Percentiles rank a stretch among this genome's conserved stretches.
Evolutionary conservation across 2,329 filamentous ascomycete species (phyloP).

Genomic region (Fusarium sp.): DNA sequence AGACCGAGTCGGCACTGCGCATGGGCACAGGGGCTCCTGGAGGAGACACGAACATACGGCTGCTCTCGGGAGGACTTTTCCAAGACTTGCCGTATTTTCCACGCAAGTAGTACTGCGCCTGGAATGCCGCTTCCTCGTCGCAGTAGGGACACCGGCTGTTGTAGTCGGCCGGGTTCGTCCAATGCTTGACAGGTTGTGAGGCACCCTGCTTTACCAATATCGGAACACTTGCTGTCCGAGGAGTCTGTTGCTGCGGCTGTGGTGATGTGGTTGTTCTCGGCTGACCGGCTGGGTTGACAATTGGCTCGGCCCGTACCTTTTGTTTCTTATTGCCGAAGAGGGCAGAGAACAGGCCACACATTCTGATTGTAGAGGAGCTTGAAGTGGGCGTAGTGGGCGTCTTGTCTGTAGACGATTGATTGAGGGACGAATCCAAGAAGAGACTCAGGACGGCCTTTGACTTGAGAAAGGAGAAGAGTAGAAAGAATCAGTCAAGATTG

Average conservation of each 20-base stretch:
- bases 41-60: background rate
- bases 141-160: background rate
- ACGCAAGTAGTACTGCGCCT: background rate
- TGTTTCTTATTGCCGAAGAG: background rate
- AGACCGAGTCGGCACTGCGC: background rate
- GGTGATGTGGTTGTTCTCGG: background rate
- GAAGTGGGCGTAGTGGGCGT: no score
- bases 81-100: background rate
- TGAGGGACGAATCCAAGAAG: background rate
- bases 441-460: background rate
- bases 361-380: background rate
- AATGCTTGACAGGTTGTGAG: background rate
- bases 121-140: background rate
- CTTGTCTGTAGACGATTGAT: background rate
- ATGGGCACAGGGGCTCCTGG: background rate
- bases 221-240: background rate
- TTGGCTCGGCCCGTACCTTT: background rate
- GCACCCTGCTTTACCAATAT: background rate
- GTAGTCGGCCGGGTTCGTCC: background rate
- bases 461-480: background rate
- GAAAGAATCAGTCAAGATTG: background rate
- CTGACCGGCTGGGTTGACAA: background rate
- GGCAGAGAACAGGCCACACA: background rate
- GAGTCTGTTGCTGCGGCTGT: background rate
- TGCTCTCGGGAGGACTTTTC: background rate